A percentile compares a stretch with the other conserved stretches of the same genome.
These are phyloP conservation scores for Picochlorum sp. DNA, from an alignment of 139 green algal species.

Conservation along the genomic window DNA sequence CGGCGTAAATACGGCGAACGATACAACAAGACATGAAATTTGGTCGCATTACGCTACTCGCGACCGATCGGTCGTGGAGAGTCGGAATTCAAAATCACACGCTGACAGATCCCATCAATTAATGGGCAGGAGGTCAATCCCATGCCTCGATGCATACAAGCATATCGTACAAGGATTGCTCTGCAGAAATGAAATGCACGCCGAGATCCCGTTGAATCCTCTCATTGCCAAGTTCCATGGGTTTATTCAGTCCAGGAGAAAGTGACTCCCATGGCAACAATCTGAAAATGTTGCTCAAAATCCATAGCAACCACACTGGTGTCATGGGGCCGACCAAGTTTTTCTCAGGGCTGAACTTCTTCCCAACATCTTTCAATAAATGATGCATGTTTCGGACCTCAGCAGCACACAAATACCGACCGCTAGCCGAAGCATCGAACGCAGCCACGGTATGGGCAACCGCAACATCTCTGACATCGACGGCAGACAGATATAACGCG, in stretches of 20 bases:
- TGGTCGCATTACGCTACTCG: no score
- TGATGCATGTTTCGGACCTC: constrained; percentile 6
- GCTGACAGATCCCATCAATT: neutral
- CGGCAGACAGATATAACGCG: constrained; percentile 20
- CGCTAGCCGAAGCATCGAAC: constrained; percentile 17
- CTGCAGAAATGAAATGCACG: constrained; percentile 6
- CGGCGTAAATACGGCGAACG: no score
- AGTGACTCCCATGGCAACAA: neutral
- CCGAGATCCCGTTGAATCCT: constrained; percentile 29
- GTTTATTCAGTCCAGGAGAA: neutral
- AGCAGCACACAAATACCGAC: constrained; percentile 39
- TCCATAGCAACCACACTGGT: constrained; percentile 21
- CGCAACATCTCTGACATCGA: constrained; percentile 48
- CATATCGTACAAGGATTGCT: neutral
- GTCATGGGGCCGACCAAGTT: constrained; percentile 12
- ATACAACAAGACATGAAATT: no score
- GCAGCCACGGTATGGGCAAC: constrained; percentile 37
- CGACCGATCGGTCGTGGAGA: no score
- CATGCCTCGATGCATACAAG: neutral
- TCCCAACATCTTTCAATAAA: constrained; percentile 3
- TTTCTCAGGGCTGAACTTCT: constrained; percentile 27
- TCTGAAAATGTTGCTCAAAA: neutral
- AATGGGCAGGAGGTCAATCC: neutral
- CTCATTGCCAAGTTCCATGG: neutral
- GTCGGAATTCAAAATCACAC: no score